Evolutionary conservation across 1,284 basidiomycete genomes (phyloP).

Genomic region (Pseudozyma sp.): DNA sequence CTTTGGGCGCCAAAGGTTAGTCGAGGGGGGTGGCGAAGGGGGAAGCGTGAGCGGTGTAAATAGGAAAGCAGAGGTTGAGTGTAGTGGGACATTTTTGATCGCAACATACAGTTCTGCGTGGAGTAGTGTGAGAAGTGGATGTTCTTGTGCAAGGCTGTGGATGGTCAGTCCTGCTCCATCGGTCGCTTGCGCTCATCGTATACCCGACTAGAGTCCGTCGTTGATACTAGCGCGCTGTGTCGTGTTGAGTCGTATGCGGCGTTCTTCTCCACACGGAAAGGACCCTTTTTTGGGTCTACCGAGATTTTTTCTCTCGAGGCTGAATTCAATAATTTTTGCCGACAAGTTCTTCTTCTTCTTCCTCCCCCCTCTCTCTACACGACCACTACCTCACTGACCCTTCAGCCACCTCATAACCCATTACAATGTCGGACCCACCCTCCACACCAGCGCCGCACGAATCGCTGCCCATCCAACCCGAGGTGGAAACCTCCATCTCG

Average conservation of each 20-base stretch:
- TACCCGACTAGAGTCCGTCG: background rate
- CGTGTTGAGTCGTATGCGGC: too few relatives aligned
- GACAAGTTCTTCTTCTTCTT: background rate
- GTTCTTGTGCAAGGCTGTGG: too few relatives aligned
- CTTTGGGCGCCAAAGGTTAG: slow-evolving; percentile 50
- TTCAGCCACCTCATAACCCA: background rate
- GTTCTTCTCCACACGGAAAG: slow-evolving; percentile 8
- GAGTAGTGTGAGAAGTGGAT: too few relatives aligned
- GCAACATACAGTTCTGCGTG: too few relatives aligned
- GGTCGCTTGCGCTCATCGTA: too few relatives aligned
- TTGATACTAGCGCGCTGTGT: background rate
- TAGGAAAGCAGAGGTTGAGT: too few relatives aligned
- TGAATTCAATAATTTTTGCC: slow-evolving; percentile 2
- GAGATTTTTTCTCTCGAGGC: too few relatives aligned
- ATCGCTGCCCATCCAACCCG: slow-evolving; percentile 12
- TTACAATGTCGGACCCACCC: background rate
- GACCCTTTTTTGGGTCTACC: background rate
- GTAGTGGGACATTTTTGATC: too few relatives aligned
- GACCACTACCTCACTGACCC: background rate
- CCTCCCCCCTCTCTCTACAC: background rate
- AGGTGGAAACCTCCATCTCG: slow-evolving; percentile 29
- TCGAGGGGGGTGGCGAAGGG: background rate
- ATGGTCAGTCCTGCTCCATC: too few relatives aligned
- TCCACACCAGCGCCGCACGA: slow-evolving; percentile 20
- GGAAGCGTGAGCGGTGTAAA: too few relatives aligned